These are phyloP conservation scores for Ganoderma lingzhi DNA, from an alignment of 1,284 basidiomycete species.

Conservation along the genomic window DNA sequence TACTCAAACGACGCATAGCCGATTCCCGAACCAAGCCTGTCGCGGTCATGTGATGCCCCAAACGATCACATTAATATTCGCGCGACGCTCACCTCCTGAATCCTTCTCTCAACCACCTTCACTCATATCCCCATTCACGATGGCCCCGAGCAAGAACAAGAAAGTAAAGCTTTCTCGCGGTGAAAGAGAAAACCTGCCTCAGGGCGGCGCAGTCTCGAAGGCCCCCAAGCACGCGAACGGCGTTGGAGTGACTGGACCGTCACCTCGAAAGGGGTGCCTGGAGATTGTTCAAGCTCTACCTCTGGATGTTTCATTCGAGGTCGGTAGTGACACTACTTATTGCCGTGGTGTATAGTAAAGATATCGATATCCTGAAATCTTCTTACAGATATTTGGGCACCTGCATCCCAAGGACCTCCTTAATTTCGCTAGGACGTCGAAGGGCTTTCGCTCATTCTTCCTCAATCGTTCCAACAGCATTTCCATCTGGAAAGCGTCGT, in stretches of 20 bases:
- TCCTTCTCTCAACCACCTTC: neutral
- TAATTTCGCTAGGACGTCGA: neutral
- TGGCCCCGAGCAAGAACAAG: neutral
- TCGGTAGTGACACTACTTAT: neutral
- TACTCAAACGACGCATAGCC: too few species aligned
- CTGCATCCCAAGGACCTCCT: neutral
- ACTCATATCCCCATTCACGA: neutral
- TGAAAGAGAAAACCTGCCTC: neutral
- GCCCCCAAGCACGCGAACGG: neutral
- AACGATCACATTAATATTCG: too few species aligned
- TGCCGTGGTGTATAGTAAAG: neutral
- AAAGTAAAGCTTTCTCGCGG: neutral
- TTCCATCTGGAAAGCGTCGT: constrained; percentile 1
- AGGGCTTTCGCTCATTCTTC: neutral
- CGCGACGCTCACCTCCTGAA: too few species aligned
- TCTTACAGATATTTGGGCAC: neutral
- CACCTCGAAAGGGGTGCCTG: neutral
- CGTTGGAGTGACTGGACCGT: too few species aligned
- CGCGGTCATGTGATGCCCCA: neutral
- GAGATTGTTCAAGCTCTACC: neutral
- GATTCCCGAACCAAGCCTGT: neutral
- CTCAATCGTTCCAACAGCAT: neutral
- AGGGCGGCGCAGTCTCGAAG: neutral
- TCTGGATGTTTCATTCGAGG: neutral
- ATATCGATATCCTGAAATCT: neutral